Conservation (phyloP, 352 stramenopile genomes). For the Phytophthora aleatoria region DNA sequence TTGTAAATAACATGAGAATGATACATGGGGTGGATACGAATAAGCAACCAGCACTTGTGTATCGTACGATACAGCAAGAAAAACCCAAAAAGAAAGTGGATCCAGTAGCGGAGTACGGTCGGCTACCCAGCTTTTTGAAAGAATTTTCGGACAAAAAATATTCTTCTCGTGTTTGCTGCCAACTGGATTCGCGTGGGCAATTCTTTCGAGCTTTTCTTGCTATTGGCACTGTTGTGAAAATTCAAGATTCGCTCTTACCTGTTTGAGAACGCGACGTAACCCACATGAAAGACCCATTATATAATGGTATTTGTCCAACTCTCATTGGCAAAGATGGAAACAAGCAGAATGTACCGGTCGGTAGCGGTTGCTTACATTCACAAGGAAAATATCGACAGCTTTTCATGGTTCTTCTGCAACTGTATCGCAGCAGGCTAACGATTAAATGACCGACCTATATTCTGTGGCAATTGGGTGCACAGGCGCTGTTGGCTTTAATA, state of each 20-base stretch:
- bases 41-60: neutral
- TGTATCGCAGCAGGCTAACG: no score
- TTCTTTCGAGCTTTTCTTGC: conserved; percentile 12
- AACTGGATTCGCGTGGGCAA: neutral
- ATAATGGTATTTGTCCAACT: conserved; percentile 13
- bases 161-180: conserved; percentile 2
- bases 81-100: neutral
- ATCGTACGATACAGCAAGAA: neutral
- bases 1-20: neutral
- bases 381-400: no score
- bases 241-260: conserved; percentile 2
- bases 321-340: conserved; percentile 13
- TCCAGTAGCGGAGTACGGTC: conserved; percentile 2
- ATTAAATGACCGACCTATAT: no score
- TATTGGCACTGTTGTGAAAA: neutral
- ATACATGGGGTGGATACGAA: neutral
- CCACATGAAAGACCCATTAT: conserved; percentile 8
- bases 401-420: no score
- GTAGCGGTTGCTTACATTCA: neutral
- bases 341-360: conserved; percentile 6
- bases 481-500: no score
- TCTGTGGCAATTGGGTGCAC: no score
- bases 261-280: conserved; percentile 21
- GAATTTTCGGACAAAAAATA: conserved; percentile 5
- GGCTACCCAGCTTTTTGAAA: conserved; percentile 1